Evolutionary conservation across 2,329 filamentous ascomycete genomes (phyloP).

Genomic region (Didymellaceae sp.): DNA sequence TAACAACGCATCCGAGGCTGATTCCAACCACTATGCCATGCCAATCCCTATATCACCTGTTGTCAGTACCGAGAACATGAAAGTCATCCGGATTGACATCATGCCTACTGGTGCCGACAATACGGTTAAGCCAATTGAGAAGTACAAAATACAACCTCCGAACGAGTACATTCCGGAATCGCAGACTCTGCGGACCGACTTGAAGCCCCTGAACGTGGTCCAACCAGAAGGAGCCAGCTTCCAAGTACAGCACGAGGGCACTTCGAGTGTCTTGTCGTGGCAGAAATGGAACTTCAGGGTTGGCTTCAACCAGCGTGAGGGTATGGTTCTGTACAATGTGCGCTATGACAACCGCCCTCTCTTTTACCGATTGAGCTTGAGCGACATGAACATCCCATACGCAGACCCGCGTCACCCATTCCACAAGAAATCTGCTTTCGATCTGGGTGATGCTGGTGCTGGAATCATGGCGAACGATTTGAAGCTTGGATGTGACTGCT

Average conservation of each 20-base stretch:
- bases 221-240: constrained; percentile 72
- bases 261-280: constrained; percentile 65
- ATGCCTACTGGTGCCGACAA: constrained; percentile 71
- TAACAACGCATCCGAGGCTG: constrained; percentile 63
- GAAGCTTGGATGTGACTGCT: constrained; percentile 72
- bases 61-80: constrained; percentile 66
- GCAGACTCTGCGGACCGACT: constrained; percentile 64
- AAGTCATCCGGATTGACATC: constrained; percentile 72
- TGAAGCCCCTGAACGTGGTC: constrained; percentile 69
- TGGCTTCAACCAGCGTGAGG: constrained; percentile 72
- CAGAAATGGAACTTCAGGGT: constrained; percentile 76
- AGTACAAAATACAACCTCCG: constrained; percentile 64
- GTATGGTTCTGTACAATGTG: constrained; percentile 72
- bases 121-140: constrained; percentile 60
- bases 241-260: constrained; percentile 58
- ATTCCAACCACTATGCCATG: constrained; percentile 73
- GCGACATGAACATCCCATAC: constrained; percentile 71
- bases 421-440: constrained; percentile 73
- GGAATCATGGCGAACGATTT: constrained; percentile 74
- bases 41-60: constrained; percentile 72
- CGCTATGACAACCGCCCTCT: constrained; percentile 68
- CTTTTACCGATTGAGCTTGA: constrained; percentile 71
- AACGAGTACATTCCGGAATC: constrained; percentile 73
- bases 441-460: constrained; percentile 70
- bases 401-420: constrained; percentile 71